phyloP scores from a whole-genome alignment of 1,139 yeast genomes.

The Debaryomyces robertsiae region DNA sequence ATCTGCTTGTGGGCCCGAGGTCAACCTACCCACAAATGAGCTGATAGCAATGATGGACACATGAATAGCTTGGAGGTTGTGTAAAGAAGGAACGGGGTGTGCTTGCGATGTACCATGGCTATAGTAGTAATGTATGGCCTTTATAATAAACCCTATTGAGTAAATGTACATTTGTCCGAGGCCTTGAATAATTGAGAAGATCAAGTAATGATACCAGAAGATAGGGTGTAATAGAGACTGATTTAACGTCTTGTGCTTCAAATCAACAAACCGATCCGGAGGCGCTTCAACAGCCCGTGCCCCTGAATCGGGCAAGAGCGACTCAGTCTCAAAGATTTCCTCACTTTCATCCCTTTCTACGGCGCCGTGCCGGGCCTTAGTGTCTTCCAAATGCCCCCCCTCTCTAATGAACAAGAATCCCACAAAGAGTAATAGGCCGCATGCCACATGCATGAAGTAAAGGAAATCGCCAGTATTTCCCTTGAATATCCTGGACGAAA shows the following conservation, averaged over 20 bases:
- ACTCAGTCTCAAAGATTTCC: slow-evolving; percentile 12
- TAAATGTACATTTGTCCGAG: slow-evolving; percentile 48
- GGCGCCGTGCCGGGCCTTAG: slow-evolving; percentile 1
- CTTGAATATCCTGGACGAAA: slow-evolving; percentile 24
- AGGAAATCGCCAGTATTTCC: slow-evolving; percentile 29
- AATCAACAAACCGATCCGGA: slow-evolving; percentile 9
- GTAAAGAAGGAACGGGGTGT: slow-evolving; percentile 22
- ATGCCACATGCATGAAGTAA: slow-evolving; percentile 25
- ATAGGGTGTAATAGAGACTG: slow-evolving; percentile 27
- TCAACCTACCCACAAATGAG: slow-evolving; percentile 67
- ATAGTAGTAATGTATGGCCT: slow-evolving; percentile 45
- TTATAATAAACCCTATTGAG: slow-evolving; percentile 54
- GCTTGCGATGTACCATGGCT: slow-evolving; percentile 20
- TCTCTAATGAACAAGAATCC: slow-evolving; percentile 36
- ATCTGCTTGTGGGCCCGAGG: slow-evolving; percentile 72
- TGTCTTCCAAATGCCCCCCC: slow-evolving; percentile 28
- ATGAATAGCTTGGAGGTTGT: slow-evolving; percentile 63
- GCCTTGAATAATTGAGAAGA: slow-evolving; percentile 40
- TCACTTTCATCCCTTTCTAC: slow-evolving; percentile 15
- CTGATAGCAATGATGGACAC: slow-evolving; percentile 70
- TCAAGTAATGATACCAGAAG: slow-evolving; percentile 49
- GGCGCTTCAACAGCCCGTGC: slow-evolving; percentile 7
- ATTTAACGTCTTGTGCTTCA: slow-evolving; percentile 20
- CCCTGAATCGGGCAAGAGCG: slow-evolving; percentile 6
- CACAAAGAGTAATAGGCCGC: slow-evolving; percentile 28